Conservation (phyloP, 176 grass and related monocot species). For the Poa annua region DNA sequence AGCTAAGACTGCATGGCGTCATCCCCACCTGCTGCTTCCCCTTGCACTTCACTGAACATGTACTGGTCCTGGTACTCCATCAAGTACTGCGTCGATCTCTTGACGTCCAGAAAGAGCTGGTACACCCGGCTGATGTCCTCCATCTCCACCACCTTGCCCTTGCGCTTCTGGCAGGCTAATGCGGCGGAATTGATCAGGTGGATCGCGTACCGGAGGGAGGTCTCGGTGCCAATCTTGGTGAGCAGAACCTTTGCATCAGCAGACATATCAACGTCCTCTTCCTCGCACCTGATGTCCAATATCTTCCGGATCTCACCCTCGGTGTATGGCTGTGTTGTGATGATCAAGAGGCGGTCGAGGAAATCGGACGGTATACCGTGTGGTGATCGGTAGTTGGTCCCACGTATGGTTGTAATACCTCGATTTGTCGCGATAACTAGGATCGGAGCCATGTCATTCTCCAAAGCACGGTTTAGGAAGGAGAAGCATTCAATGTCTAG, state of each 20-base stretch:
- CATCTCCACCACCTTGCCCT: conserved; percentile 87
- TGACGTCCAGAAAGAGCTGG: conserved; percentile 86
- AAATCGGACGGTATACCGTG: conserved; percentile 93
- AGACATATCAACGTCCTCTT: conserved; percentile 93
- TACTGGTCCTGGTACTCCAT: conserved; percentile 95
- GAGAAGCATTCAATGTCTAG: conserved; percentile 97
- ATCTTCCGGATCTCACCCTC: conserved; percentile 78
- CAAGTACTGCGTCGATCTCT: conserved; percentile 83
- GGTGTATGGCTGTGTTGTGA: conserved; percentile 71
- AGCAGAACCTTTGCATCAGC: conserved; percentile 79
- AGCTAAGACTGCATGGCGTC: conserved; percentile 64
- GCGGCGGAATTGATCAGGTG: conserved; percentile 78
- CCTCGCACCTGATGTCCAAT: conserved; percentile 75
- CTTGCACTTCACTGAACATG: conserved; percentile 85
- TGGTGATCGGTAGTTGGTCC: conserved; percentile 81
- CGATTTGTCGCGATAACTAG: conserved; percentile 86
- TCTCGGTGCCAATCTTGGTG: conserved; percentile 89
- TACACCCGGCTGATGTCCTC: conserved; percentile 92
- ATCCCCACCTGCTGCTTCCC: conserved; percentile 51
- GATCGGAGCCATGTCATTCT: conserved; percentile 96
- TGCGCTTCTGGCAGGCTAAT: conserved; percentile 82
- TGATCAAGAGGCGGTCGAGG: conserved; percentile 75
- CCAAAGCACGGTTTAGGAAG: conserved; percentile 84
- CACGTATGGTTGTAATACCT: conserved; percentile 84
- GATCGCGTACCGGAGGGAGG: conserved; percentile 83